Evolutionary conservation across 495 filamentous ascomycete genomes (phyloP), one percentile per base, ranked within the genome.

Genomic region (Xylaria acuta): DNA sequence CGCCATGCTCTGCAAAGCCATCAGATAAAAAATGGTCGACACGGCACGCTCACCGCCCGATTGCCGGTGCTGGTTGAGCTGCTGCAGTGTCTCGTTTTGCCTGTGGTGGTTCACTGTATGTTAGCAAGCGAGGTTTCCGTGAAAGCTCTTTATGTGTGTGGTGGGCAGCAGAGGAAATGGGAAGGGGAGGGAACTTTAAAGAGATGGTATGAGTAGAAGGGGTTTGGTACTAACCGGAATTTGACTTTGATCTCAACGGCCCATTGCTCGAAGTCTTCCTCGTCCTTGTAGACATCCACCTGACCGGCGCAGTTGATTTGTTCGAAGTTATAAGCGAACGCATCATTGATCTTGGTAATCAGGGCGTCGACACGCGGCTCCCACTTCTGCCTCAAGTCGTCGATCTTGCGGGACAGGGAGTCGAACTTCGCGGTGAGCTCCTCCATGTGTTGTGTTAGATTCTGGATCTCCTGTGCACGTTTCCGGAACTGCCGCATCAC

Each of bases 1-100:
- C 4, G 96, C 95, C 74, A 98, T 90, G 22, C 93, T 92, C 80
- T 99, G 96, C 11, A 99, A 88, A 1, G 97, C 93, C 95, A 99
- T 98, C 72, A 99, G 93, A 82, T 98, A 99, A 88, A 98, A 99
- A 78, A 99, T 97, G 2, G 96, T 99, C 40, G 92, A 95, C 41
- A 99, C 96, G 34, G 96, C 94, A 49, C 97, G 91, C 83, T 99
- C 96, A 67, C 96, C 96, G 72, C 96, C 96, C 25, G 94, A 97
- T 81, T 99, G 96, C 40, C 97, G 93, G 79, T 98, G 94, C 32
- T 92, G 90, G 79, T 95, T 90, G 8, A 99, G 89, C 27, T 93
- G 83, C 53, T 95, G 93, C 22, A 99, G 89, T 12, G 86, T 88
- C 78, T 97, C 97, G 78, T 90, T 86, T 79, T 97, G 91, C 70